Evolutionary conservation across 495 filamentous ascomycete genomes (phyloP).

Genomic region (Penicillium simplicissimum): DNA sequence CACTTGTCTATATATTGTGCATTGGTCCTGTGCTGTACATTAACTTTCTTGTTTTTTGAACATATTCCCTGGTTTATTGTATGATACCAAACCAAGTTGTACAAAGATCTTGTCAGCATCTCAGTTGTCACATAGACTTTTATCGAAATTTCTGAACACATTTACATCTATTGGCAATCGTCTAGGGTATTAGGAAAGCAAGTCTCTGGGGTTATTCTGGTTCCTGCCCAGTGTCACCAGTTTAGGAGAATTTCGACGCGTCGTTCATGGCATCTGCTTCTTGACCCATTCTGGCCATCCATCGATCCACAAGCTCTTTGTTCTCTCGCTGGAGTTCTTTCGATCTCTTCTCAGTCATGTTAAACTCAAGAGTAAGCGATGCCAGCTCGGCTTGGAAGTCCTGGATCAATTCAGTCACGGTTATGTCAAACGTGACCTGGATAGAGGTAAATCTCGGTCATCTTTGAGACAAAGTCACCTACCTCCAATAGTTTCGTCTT

Average conservation of each 20-base stretch:
- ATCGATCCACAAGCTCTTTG: conserved; percentile 81
- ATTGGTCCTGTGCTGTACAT: conserved; percentile 23
- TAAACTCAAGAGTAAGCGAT: conserved; percentile 80
- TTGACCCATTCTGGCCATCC: conserved; percentile 82
- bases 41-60: conserved; percentile 20
- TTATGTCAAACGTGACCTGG: conserved; percentile 5
- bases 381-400: conserved; percentile 90
- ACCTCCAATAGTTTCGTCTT: conserved; percentile 82
- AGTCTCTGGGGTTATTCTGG: neutral
- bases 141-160: neutral
- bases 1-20: conserved; percentile 10
- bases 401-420: conserved; percentile 34
- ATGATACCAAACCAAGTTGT: conserved; percentile 27
- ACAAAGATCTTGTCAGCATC: conserved; percentile 6
- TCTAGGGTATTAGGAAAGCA: conserved; percentile 1
- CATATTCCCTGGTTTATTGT: conserved; percentile 19
- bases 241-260: conserved; percentile 44
- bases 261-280: conserved; percentile 90
- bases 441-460: neutral
- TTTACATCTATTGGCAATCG: neutral
- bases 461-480: conserved; percentile 15
- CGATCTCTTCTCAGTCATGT: conserved; percentile 74
- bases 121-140: neutral
- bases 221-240: neutral
- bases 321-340: conserved; percentile 78